These are phyloP conservation scores for Ophiocytium majus DNA, from an alignment of 352 stramenopile genomes.

Conservation along the genomic window DNA sequence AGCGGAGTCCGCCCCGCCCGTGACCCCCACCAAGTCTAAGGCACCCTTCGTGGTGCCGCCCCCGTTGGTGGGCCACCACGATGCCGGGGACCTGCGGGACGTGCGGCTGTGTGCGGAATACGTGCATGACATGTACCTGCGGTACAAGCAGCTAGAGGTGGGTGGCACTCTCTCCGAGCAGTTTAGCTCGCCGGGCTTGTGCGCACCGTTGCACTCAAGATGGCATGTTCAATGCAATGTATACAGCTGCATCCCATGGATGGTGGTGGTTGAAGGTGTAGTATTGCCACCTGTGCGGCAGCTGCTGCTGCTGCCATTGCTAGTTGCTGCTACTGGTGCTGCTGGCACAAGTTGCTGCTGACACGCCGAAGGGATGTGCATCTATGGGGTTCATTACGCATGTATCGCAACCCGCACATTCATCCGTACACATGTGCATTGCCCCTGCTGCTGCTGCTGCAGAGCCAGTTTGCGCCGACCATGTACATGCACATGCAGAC, in stretches of 20 bases:
- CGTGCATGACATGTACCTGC: slow-evolving; percentile 50
- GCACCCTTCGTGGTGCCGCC: neutral
- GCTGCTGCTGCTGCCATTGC: neutral
- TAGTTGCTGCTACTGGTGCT: neutral
- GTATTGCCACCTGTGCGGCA: neutral
- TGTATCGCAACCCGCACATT: too few relatives aligned
- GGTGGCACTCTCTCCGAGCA: too few relatives aligned
- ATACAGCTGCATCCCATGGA: neutral
- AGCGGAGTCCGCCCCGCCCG: neutral
- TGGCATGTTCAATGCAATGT: neutral
- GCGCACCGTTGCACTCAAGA: too few relatives aligned
- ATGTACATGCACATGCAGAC: slow-evolving; percentile 81
- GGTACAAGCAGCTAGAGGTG: slow-evolving; percentile 49
- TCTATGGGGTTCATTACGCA: too few relatives aligned
- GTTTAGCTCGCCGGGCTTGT: too few relatives aligned
- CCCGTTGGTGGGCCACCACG: neutral
- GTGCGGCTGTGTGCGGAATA: slow-evolving; percentile 35
- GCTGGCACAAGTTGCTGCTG: neutral
- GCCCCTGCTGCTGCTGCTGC: neutral
- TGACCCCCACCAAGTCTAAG: too few relatives aligned
- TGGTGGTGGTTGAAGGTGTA: too few relatives aligned
- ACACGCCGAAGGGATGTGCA: neutral
- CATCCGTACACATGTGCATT: too few relatives aligned
- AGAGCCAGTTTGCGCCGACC: slow-evolving; percentile 46
- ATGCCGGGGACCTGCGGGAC: neutral